These are phyloP conservation scores for Tinospora cordifolia DNA, from an alignment of 164 flowering plant genomes.

Conservation along the genomic window DNA sequence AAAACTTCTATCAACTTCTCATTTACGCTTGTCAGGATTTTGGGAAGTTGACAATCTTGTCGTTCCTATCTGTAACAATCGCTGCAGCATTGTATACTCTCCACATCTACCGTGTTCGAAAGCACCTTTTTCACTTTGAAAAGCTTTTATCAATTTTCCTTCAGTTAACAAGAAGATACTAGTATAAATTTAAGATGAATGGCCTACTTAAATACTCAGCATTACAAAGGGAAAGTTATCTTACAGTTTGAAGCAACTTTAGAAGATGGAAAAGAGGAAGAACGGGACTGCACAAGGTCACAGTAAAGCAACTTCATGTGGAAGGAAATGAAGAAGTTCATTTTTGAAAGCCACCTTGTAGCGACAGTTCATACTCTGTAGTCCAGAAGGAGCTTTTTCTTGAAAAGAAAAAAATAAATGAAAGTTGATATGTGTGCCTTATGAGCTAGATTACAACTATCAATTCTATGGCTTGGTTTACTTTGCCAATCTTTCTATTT, in stretches of 20 bases:
- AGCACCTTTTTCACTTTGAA: constrained; percentile 59
- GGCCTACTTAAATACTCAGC: neutral
- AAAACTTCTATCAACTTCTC: neutral
- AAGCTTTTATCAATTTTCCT: constrained; percentile 22
- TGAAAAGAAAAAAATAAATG: too few species aligned
- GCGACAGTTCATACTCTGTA: neutral
- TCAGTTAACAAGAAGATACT: constrained; percentile 8
- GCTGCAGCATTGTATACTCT: constrained; percentile 49
- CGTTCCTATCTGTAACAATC: constrained; percentile 34
- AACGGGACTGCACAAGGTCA: neutral
- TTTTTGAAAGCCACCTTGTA: neutral
- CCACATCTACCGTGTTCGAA: constrained; percentile 42
- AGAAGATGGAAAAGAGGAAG: neutral
- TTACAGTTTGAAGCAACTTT: neutral
- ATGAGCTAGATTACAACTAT: too few species aligned
- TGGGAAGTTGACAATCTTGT: constrained; percentile 48
- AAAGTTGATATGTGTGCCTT: too few species aligned
- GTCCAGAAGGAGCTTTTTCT: too few species aligned
- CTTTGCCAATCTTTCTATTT: too few species aligned
- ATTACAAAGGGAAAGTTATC: neutral
- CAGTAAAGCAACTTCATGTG: neutral
- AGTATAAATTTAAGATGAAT: neutral
- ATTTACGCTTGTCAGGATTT: constrained; percentile 32
- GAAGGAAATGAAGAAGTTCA: neutral
- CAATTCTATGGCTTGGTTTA: too few species aligned